phyloP scores from a whole-genome alignment of 768 basidiomycete species.

The Pleurotus giganteus region DNA sequence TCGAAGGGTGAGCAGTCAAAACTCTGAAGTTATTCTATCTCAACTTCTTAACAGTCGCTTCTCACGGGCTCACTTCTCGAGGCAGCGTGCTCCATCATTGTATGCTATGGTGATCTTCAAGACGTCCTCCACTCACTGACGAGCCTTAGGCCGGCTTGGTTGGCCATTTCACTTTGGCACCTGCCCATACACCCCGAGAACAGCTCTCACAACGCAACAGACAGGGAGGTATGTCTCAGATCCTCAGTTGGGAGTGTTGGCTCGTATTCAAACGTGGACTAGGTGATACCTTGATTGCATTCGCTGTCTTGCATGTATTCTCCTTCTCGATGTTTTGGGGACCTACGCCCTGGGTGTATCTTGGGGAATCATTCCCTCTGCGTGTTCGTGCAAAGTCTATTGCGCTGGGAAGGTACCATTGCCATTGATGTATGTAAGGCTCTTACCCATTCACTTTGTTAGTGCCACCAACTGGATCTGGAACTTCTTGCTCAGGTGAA shows the following conservation, averaged over 20 bases:
- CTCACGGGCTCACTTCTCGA: constrained; percentile 62
- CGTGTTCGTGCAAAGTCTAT: constrained; percentile 77
- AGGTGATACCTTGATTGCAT: constrained; percentile 69
- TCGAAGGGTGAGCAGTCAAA: constrained; percentile 42
- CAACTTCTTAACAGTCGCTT: constrained; percentile 42
- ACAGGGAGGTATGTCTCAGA: constrained; percentile 39
- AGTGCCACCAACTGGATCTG: constrained; percentile 60
- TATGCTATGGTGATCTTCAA: constrained; percentile 22
- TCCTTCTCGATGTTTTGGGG: constrained; percentile 77
- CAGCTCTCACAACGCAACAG: constrained; percentile 56
- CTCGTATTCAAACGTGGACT: too few species aligned
- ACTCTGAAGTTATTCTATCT: background rate
- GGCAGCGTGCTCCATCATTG: constrained; percentile 62
- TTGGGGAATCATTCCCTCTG: constrained; percentile 78
- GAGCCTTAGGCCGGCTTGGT: constrained; percentile 58
- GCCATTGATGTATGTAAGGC: background rate
- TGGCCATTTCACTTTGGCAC: constrained; percentile 65
- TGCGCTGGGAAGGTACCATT: constrained; percentile 55
- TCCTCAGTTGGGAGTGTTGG: too few species aligned
- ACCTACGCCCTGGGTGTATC: constrained; percentile 73
- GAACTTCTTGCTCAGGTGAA: constrained; percentile 59
- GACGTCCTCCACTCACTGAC: background rate
- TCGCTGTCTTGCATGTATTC: constrained; percentile 76
- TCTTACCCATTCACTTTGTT: background rate
- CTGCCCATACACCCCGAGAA: constrained; percentile 42